Evolutionary conservation across 2,329 filamentous ascomycete genomes (phyloP), one percentile per base, ranked within the genome.

Genomic region (Hymenoscyphus salicellus): DNA sequence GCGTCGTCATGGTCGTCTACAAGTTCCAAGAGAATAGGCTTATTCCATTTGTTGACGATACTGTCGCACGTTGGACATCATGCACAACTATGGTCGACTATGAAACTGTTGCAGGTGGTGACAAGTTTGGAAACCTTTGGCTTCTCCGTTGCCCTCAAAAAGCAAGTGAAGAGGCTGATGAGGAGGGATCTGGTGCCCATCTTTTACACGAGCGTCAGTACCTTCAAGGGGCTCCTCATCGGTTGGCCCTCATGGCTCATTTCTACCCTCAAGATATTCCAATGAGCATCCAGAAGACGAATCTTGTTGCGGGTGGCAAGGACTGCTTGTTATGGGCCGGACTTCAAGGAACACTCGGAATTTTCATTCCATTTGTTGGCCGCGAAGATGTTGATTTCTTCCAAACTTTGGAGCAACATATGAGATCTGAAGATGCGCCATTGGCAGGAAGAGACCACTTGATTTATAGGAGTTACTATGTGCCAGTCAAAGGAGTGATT

Each of bases 91-190:
- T 99, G 92, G 89, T 98, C 1, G 95, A 99, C 78, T 99, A 99
- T 77, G 95, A 99, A 76, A 96, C 95, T 0, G 88, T 91, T 28
- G 93, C 93, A 2, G 95, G 94, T 41, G 94, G 94, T 41, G 95
- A 99, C 80, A 98, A 97, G 75, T 99, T 99, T 70, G 96, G 95
- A 66, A 99, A 99, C 73, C 79, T 99, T 17, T 99, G 93, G 89
- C 86, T 99, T 55, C 83, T 99, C 33, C 90, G 95, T 58, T 95
- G 91, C 73, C 93, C 94, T 0, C 82, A 88, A 66, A 95, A 96
- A 76, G 88, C 89, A 7, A 96, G 92, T 43, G 89, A 93, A 69
- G 92, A 96, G 75, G 90, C 93, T 0, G 95, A 99, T 72, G 95
- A 97, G 76, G 92, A 96, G 66, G 92, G 92, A 57, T 91, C 92